These are phyloP conservation scores for Calocera viscosa DNA, from an alignment of 768 basidiomycete genomes.

Conservation along the genomic window DNA sequence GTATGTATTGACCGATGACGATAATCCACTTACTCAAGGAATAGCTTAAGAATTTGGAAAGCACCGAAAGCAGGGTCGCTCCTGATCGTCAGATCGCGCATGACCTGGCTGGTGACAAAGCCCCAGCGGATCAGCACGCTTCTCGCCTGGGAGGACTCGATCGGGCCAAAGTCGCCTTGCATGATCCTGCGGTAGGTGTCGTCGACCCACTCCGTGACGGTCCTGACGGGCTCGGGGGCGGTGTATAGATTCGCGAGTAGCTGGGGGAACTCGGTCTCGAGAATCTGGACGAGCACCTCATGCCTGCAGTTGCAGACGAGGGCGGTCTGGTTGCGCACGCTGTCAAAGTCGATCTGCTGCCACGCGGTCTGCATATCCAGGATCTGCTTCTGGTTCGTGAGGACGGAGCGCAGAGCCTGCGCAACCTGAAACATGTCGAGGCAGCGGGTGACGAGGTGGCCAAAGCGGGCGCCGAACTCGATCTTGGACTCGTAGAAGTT, in stretches of 20 bases:
- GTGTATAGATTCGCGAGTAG: constrained; percentile 60
- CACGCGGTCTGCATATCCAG: constrained; percentile 78
- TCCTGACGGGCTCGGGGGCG: constrained; percentile 66
- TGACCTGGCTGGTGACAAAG: constrained; percentile 84
- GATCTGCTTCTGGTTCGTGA: constrained; percentile 76
- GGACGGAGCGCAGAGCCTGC: constrained; percentile 75
- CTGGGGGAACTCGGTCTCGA: constrained; percentile 74
- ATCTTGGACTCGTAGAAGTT: constrained; percentile 88
- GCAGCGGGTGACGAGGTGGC: constrained; percentile 80
- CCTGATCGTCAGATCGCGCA: constrained; percentile 87
- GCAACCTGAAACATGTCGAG: constrained; percentile 87
- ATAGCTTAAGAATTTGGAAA: constrained; percentile 82
- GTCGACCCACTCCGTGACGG: constrained; percentile 85
- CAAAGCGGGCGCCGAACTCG: constrained; percentile 79
- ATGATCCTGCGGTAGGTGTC: constrained; percentile 28
- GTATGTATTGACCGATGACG: neutral
- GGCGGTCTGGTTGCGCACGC: constrained; percentile 83
- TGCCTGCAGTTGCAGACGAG: constrained; percentile 87
- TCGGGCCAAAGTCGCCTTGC: constrained; percentile 4
- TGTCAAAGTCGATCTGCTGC: constrained; percentile 81
- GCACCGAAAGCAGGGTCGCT: constrained; percentile 88
- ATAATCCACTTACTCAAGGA: constrained; percentile 57
- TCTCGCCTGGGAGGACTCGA: constrained; percentile 30
- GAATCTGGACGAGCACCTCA: constrained; percentile 70
- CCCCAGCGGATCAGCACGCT: constrained; percentile 85